A percentile compares a stretch with the other conserved stretches of the same genome.
Evolutionary conservation across 2,329 filamentous ascomycete species (phyloP).

Genomic region (Colletotrichum sp.): DNA sequence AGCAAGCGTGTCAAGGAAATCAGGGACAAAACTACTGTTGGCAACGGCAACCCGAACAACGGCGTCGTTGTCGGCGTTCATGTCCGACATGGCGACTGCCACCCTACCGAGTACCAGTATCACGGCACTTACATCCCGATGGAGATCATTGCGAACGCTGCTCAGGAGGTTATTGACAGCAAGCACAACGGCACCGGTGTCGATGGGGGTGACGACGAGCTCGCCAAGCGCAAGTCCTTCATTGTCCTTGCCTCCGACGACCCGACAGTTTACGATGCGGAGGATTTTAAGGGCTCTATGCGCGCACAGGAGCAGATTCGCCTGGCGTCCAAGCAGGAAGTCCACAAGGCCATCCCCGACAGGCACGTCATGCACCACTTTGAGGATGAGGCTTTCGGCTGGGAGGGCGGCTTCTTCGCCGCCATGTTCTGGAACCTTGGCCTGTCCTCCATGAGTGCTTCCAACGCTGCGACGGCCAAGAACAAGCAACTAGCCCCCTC

Average conservation of each 20-base stretch:
- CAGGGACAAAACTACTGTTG: slow-evolving; percentile 47
- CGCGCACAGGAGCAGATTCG: slow-evolving; percentile 79
- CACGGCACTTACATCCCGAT: slow-evolving; percentile 79
- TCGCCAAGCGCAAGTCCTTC: slow-evolving; percentile 49
- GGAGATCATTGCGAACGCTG: slow-evolving; percentile 68
- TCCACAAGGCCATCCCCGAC: slow-evolving; percentile 45
- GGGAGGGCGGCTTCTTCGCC: slow-evolving; percentile 87
- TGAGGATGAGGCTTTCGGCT: slow-evolving; percentile 78
- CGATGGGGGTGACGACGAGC: slow-evolving; percentile 36
- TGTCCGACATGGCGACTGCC: slow-evolving; percentile 79
- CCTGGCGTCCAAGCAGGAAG: slow-evolving; percentile 68
- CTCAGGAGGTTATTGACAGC: slow-evolving; percentile 57
- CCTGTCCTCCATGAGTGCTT: slow-evolving; percentile 42
- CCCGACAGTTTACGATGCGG: slow-evolving; percentile 71
- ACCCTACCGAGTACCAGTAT: slow-evolving; percentile 80
- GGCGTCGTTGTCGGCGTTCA: slow-evolving; percentile 73
- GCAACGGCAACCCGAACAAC: slow-evolving; percentile 49
- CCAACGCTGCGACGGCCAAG: slow-evolving; percentile 35
- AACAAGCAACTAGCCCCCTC: slow-evolving; percentile 42
- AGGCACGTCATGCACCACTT: slow-evolving; percentile 65
- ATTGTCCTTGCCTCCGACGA: slow-evolving; percentile 81
- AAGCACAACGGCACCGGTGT: slow-evolving; percentile 47
- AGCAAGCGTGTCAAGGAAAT: slow-evolving; percentile 62
- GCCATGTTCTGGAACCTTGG: slow-evolving; percentile 84
- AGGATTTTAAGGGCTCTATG: slow-evolving; percentile 63